phyloP scores from a whole-genome alignment of 192 early-diverging fungal genomes.

The Irineochytrium annulatum region DNA sequence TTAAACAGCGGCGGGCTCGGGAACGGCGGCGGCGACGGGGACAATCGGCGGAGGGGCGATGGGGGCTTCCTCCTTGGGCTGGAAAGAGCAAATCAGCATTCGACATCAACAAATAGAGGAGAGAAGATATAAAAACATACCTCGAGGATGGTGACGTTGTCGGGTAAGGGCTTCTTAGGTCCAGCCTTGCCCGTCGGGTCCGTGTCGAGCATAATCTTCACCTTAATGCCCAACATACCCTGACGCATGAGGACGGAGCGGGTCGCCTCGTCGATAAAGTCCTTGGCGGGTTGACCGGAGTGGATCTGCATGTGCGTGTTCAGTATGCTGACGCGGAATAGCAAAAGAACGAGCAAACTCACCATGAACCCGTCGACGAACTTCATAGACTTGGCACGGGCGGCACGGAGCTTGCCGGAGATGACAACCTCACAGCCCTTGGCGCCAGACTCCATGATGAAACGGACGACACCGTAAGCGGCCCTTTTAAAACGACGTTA shows the following conservation, averaged over 20 bases:
- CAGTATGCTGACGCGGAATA: not conserved
- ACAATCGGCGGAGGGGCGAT: conserved; percentile 43
- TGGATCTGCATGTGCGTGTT: conserved; percentile 81
- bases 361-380: conserved; percentile 98
- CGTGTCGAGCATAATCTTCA: conserved; percentile 98
- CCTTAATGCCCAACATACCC: conserved; percentile 99
- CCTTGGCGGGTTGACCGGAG: conserved; percentile 96
- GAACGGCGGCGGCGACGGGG: conserved; percentile 41
- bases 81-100: no score
- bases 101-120: not conserved
- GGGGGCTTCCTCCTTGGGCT: conserved; percentile 79
- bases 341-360: conserved; percentile 9
- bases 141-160: conserved; percentile 89
- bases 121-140: no score
- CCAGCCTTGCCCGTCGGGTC: conserved; percentile 91
- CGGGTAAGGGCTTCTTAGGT: conserved; percentile 94
- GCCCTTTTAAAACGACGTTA: conserved; percentile 51
- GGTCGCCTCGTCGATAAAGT: conserved; percentile 93
- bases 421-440: conserved; percentile 99
- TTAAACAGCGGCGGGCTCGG: conserved; percentile 30
- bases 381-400: conserved; percentile 99
- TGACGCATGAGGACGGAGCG: conserved; percentile 98
- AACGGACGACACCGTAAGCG: conserved; percentile 97
- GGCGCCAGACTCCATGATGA: conserved; percentile 98
- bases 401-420: conserved; percentile 98